phyloP scores from a whole-genome alignment of 2,329 filamentous ascomycete genomes.

The Microsporum ferrugineum region DNA sequence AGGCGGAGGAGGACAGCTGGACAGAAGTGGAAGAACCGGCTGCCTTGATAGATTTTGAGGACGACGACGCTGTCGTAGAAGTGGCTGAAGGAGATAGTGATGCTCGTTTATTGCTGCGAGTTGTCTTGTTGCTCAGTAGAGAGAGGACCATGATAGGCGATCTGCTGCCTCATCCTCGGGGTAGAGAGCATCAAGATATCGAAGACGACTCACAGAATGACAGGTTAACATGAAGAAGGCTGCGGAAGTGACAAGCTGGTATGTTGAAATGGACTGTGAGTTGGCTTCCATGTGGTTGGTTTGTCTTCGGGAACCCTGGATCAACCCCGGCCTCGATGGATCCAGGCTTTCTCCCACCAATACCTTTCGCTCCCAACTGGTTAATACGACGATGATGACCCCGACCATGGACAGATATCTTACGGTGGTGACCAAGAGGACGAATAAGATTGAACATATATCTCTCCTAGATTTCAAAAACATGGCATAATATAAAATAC shows the following conservation, averaged over 20 bases:
- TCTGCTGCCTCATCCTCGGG: background rate
- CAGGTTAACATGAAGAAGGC: background rate
- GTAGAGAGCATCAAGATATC: background rate
- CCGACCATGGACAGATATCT: background rate
- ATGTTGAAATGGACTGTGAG: background rate
- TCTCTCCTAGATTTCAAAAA: background rate
- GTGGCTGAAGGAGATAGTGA: background rate
- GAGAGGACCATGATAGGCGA: slow-evolving; percentile 5
- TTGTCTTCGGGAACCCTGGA: background rate
- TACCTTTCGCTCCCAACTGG: background rate
- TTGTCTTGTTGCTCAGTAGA: background rate
- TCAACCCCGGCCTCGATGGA: background rate
- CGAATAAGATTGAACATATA: background rate
- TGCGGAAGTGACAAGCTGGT: background rate
- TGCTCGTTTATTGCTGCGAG: background rate
- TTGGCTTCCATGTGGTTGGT: background rate
- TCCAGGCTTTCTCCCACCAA: background rate
- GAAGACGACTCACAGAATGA: background rate
- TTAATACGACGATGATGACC: background rate
- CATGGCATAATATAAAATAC: slow-evolving; percentile 1
- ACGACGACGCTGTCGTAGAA: background rate
- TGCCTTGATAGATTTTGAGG: slow-evolving; percentile 1
- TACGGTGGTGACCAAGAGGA: background rate
- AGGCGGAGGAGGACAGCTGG: background rate
- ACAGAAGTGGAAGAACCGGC: background rate